Evolutionary conservation across 2,329 filamentous ascomycete genomes (phyloP).

Genomic region (Fusarium euwallaceae): DNA sequence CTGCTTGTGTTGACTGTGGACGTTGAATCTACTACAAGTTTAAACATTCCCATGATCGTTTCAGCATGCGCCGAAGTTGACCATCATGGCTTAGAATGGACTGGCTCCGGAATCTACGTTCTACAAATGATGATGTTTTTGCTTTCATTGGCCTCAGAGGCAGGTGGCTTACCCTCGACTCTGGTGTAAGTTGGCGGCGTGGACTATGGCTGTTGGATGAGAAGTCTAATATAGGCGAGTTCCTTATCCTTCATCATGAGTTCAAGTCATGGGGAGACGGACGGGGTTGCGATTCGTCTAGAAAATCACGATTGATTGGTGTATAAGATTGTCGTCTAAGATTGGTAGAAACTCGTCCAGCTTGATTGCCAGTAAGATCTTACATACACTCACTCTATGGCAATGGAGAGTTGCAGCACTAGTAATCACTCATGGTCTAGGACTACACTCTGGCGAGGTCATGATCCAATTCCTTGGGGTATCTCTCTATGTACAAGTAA

Average conservation of each 20-base stretch:
- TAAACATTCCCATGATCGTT: background rate
- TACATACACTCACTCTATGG: background rate
- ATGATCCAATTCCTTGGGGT: constrained; percentile 47
- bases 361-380: background rate
- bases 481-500: constrained; percentile 38
- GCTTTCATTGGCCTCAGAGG: background rate
- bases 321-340: background rate
- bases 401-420: background rate
- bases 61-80: background rate
- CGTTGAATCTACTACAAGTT: background rate
- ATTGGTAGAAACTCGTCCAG: background rate
- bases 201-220: background rate
- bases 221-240: background rate
- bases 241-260: background rate
- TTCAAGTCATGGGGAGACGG: background rate
- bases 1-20: background rate
- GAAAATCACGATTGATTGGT: no score
- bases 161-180: background rate
- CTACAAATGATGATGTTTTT: background rate
- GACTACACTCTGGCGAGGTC: constrained; percentile 22
- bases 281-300: background rate
- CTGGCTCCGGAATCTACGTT: background rate
- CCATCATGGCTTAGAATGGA: background rate
- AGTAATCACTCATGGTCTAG: background rate
- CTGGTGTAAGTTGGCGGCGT: background rate